Evolutionary conservation across 148 eudicot genomes (phyloP).

Genomic region (Persicaria maculosa): DNA sequence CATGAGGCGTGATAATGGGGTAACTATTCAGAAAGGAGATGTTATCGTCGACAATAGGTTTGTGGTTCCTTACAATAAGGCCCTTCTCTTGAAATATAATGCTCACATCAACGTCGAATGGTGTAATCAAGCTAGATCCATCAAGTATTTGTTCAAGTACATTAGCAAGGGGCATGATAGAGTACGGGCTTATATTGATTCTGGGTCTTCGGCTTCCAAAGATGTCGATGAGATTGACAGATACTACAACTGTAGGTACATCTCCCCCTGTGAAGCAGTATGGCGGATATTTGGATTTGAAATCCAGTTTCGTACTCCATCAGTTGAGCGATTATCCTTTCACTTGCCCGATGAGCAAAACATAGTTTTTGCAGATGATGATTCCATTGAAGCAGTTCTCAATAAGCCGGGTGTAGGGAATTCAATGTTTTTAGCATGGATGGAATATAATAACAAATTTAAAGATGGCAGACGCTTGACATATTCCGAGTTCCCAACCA

Average conservation of each 20-base stretch:
- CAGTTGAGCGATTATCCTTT: slow-evolving; percentile 12
- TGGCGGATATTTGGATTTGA: slow-evolving; percentile 18
- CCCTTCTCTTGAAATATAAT: slow-evolving; percentile 10
- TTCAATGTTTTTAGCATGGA: slow-evolving; percentile 14
- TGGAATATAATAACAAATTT: slow-evolving; percentile 7
- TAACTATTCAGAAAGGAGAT: no score
- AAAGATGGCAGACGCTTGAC: not conserved
- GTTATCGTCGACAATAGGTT: not conserved
- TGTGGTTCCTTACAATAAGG: not conserved
- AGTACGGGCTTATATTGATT: not conserved
- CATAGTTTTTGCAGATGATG: slow-evolving; percentile 5
- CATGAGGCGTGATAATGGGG: no score
- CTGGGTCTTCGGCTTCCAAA: not conserved
- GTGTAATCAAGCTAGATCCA: slow-evolving; percentile 16
- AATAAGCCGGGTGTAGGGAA: not conserved
- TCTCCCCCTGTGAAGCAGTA: slow-evolving; percentile 12
- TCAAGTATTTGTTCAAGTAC: slow-evolving; percentile 18
- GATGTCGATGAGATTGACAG: not conserved
- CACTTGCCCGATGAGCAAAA: slow-evolving; percentile 9
- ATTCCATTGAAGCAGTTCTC: not conserved
- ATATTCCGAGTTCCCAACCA: slow-evolving; percentile 15
- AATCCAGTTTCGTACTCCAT: slow-evolving; percentile 10
- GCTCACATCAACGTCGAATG: slow-evolving; percentile 18
- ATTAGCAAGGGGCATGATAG: slow-evolving; percentile 13
- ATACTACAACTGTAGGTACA: not conserved